Percentiles rank a stretch among this genome's conserved stretches.
These are phyloP conservation scores for Penicillium malachiteum DNA, from an alignment of 495 filamentous ascomycete genomes.

Conservation along the genomic window DNA sequence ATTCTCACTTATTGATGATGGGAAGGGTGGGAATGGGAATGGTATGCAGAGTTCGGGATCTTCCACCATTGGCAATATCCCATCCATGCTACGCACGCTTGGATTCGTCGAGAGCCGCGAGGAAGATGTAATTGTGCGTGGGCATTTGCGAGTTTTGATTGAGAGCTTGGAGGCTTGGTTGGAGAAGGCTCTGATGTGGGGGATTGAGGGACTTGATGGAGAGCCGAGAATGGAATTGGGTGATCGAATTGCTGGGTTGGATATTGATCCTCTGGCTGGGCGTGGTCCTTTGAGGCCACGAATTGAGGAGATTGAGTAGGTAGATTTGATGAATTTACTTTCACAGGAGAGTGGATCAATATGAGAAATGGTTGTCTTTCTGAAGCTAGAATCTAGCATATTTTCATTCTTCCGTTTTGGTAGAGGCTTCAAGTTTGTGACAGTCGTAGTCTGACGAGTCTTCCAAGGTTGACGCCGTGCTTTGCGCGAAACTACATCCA, in stretches of 20 bases:
- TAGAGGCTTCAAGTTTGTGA: too few species aligned
- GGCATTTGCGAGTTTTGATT: conserved; percentile 67
- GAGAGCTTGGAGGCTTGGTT: conserved; percentile 73
- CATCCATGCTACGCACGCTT: conserved; percentile 62
- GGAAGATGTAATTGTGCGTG: conserved; percentile 68
- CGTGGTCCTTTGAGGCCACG: conserved; percentile 28
- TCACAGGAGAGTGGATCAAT: too few species aligned
- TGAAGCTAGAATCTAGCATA: too few species aligned
- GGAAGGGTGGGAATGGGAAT: background rate
- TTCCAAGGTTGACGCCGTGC: too few species aligned
- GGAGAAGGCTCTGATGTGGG: conserved; percentile 53
- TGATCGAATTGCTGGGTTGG: conserved; percentile 41
- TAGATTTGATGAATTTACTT: too few species aligned
- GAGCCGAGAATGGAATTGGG: conserved; percentile 32
- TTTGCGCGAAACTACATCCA: too few species aligned
- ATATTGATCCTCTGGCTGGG: conserved; percentile 36
- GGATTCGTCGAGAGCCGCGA: conserved; percentile 67
- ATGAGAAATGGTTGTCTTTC: too few species aligned
- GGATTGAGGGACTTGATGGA: conserved; percentile 28
- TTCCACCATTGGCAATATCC: conserved; percentile 49
- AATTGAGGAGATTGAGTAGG: conserved; percentile 57
- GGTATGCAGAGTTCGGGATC: conserved; percentile 9
- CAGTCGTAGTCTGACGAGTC: too few species aligned
- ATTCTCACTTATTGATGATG: conserved; percentile 48
- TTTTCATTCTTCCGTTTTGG: too few species aligned